A percentile compares a stretch with the other conserved stretches of the same genome.
These are phyloP conservation scores for Penicillium psychrosexuale DNA, from an alignment of 2,329 filamentous ascomycete genomes.

Conservation along the genomic window DNA sequence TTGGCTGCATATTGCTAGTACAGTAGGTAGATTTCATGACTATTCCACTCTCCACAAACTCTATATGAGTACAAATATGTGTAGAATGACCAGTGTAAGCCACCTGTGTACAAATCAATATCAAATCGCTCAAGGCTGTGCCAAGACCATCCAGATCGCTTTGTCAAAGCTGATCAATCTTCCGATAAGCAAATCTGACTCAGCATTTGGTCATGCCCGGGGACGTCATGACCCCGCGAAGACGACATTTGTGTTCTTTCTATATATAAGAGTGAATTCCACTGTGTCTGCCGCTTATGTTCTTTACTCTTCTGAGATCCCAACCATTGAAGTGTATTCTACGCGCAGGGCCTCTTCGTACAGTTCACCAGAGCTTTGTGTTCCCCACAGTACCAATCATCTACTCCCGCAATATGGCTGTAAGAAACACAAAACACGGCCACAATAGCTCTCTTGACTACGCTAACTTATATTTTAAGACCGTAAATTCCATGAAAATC, in stretches of 20 bases:
- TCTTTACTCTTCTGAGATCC: slow-evolving; percentile 22
- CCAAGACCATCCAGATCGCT: slow-evolving; percentile 11
- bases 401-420: slow-evolving; percentile 33
- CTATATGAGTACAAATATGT: background rate
- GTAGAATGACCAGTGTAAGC: slow-evolving; percentile 11
- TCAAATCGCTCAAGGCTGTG: background rate
- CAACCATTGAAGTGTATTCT: slow-evolving; percentile 21
- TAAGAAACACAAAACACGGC: slow-evolving; percentile 17
- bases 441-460: background rate
- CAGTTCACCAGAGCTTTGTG: slow-evolving; percentile 16
- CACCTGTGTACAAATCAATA: background rate
- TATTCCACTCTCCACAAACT: background rate
- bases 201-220: slow-evolving; percentile 17
- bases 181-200: slow-evolving; percentile 22
- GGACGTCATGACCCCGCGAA: slow-evolving; percentile 15
- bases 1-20: slow-evolving; percentile 4
- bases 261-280: slow-evolving; percentile 5
- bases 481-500: slow-evolving; percentile 52
- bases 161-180: slow-evolving; percentile 29
- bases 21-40: slow-evolving; percentile 11
- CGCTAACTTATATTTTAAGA: slow-evolving; percentile 13
- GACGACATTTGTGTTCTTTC: slow-evolving; percentile 6
- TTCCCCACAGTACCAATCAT: slow-evolving; percentile 19
- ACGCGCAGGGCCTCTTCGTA: slow-evolving; percentile 10
- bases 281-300: slow-evolving; percentile 21